Evolutionary conservation across 495 filamentous ascomycete genomes (phyloP), one percentile per base, ranked within the genome.

Genomic region (Astrocystis sublimbata): DNA sequence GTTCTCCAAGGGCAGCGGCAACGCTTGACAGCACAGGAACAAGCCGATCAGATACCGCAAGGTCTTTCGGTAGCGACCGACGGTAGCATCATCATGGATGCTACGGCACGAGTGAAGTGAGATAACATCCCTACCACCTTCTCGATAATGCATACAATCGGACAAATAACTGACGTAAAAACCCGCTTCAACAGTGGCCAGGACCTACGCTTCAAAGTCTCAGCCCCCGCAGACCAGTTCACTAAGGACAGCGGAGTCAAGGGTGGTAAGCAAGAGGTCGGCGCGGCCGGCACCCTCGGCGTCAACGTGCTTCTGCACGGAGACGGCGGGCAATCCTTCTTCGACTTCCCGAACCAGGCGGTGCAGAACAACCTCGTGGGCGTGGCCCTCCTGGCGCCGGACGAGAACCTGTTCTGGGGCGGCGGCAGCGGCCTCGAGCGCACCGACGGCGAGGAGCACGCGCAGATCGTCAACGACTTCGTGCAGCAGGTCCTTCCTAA

Each of bases 311-410:
- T 83, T 24, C 71, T 83, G 3, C 80, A 83, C 71, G 79, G 80
- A 57, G 79, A 83, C 67, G 80, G 80, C 62, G 80, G 80, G n/a
- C 78, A 81, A 67, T 80, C 78, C n/a, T 83, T 83, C 75, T 79
- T 81, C 73, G 78, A 81, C 68, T 81, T 83, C 71, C 80, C 79
- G 24, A 83, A 83, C 64, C 80, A 83, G 64, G 76, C 72, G 1
- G 78, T 80, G 15, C 76, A 78, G 54, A 64, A 67, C 63, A 73
- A 73, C 36, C 69, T 81, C 21, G 75, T 78, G 60, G 80, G 80
- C 47, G 79, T 81, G 17, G 79, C 71, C 21, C 69, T 81, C 46
- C 70, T 82, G 15, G 80, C 80, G 6, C 80, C 80, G 1, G 76
- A 82, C 62, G 70, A 71, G 42, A 76, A 83, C 46, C 75, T 79